Evolutionary conservation across 768 basidiomycete genomes (phyloP), one percentile per base, ranked within the genome.

Genomic region (Leccinum aurantiacum): DNA sequence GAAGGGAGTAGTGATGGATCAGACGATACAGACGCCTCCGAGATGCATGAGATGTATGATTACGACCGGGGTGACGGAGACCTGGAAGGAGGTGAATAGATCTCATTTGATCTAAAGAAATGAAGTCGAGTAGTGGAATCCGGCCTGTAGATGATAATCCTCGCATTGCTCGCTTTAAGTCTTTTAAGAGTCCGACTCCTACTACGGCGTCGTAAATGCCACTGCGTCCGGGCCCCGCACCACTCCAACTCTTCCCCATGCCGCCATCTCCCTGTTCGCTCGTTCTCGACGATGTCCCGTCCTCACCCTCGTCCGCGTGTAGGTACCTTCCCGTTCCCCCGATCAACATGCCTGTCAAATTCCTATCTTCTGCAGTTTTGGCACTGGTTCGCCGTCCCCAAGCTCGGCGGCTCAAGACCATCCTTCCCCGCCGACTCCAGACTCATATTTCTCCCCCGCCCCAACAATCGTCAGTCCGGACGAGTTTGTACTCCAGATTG

Each of bases 241-340:
- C 37, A 1, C 9, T 49, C 19, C 49, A 24, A 1, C 37, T 35
- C 17, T 51, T 10, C 44, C 44, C 37, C 48, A 63, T 67, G 61
- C 53, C 15, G n/a, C 56, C 56, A 49, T 44, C 58, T 24, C 25
- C 54, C 7, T 17, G 15, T 44, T 17, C 54, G 37, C 57, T 33
- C 33, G 46, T 29, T 11, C 31, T 31, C 49, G 51, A 55, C n/a
- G 57, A 53, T 25, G 35, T 63, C 17, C 54, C 65, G 35, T 53
- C 63, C 6, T 63, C 72, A 1, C 69, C 71, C n/a, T 59, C 60
- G 50, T 73, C 69, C 29, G 41, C 57, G 15, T 64, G 59, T 59
- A 73, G 72, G 72, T 73, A 24, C 41, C 11, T n/a, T 22, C 14
- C 50, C 24, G 11, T 31, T 15, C 22, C 44, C 8, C 53, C 9